A percentile compares a stretch with the other conserved stretches of the same genome.
Conservation (phyloP, 345 rosid genomes). For the Odontarrhena argentea region DNA sequence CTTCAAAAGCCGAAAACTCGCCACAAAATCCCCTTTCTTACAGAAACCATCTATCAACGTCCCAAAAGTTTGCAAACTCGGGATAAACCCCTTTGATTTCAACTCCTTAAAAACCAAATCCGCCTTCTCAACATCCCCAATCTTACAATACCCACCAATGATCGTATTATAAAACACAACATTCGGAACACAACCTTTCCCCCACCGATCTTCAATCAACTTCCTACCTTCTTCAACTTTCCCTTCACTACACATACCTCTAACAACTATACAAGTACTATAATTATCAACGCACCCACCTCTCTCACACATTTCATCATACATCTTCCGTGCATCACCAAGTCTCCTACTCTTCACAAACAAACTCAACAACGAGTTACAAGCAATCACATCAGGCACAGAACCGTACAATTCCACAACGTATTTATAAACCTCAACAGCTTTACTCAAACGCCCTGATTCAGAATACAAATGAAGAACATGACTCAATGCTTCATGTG, state of each 20-base stretch:
- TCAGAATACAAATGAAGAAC: conserved; percentile 58
- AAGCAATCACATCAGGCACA: conserved; percentile 63
- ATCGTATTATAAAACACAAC: conserved; percentile 74
- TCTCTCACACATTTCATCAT: conserved; percentile 62
- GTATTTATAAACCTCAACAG: conserved; percentile 54
- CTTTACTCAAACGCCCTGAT: conserved; percentile 54
- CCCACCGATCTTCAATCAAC: conserved; percentile 73
- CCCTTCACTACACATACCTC: conserved; percentile 73
- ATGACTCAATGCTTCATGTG: conserved; percentile 60
- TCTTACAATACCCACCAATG: conserved; percentile 69
- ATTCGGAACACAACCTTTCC: conserved; percentile 76
- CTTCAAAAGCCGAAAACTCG: conserved; percentile 54
- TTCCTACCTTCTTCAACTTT: conserved; percentile 64
- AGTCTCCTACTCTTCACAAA: conserved; percentile 44
- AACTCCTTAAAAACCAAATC: conserved; percentile 54
- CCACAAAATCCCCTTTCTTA: conserved; percentile 58
- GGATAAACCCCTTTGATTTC: conserved; percentile 72
- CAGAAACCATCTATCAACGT: conserved; percentile 63
- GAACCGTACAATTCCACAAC: conserved; percentile 36
- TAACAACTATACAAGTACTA: conserved; percentile 64
- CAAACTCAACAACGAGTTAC: conserved; percentile 64
- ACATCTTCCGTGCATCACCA: conserved; percentile 57
- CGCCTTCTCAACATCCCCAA: conserved; percentile 53
- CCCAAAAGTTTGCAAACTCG: conserved; percentile 65
- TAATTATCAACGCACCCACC: conserved; percentile 64